Evolutionary conservation across 345 rosid genomes (phyloP).

Genomic region (Eucalyptus erythrocorys): DNA sequence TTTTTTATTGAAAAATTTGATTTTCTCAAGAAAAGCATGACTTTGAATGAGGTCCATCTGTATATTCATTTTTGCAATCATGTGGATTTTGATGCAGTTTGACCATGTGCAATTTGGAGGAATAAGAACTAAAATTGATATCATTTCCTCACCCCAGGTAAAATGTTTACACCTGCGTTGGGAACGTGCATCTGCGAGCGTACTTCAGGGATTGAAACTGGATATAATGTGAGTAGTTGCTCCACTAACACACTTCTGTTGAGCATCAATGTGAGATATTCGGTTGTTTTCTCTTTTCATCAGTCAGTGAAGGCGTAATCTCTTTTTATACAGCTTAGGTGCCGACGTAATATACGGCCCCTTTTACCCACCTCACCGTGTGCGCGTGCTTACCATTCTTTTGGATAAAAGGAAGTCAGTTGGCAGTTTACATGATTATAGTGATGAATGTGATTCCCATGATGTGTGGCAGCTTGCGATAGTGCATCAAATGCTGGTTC

Average conservation of each 20-base stretch:
- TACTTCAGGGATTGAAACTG: background rate
- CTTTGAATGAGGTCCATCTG: background rate
- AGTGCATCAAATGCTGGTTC: background rate
- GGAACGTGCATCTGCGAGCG: background rate
- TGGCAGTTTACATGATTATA: background rate
- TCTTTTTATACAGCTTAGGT: too few relatives aligned
- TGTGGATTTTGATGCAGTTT: background rate
- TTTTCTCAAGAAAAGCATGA: background rate
- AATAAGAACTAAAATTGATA: background rate
- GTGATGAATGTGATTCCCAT: background rate
- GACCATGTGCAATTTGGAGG: background rate
- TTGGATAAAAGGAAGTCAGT: constrained; percentile 10
- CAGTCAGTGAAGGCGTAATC: too few relatives aligned
- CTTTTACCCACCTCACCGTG: constrained; percentile 54
- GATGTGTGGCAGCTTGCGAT: background rate
- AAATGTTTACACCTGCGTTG: background rate
- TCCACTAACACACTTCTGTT: background rate
- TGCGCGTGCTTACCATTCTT: constrained; percentile 42
- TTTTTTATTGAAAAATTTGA: background rate
- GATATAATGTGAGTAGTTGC: background rate
- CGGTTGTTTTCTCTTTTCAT: too few relatives aligned
- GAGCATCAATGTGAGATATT: background rate
- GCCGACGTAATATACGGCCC: constrained; percentile 84
- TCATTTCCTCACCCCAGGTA: background rate
- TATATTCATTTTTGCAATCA: background rate